phyloP scores from a whole-genome alignment of 75 land plant species.

The Picea sitchensis region DNA sequence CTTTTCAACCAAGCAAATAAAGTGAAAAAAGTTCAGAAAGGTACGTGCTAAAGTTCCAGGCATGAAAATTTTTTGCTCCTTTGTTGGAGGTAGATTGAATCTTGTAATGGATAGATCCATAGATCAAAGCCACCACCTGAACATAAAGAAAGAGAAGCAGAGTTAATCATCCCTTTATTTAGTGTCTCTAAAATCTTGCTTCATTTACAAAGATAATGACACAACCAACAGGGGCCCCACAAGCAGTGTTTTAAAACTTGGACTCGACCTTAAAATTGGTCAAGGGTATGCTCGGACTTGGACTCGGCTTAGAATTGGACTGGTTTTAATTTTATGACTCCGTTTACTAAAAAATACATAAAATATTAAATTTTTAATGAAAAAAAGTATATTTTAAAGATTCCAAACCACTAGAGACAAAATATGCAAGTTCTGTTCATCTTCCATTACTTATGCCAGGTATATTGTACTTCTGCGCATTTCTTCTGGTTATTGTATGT shows the following conservation, averaged over 20 bases:
- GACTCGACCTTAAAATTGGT: neutral
- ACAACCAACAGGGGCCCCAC: neutral
- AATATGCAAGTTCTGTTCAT: too few relatives aligned
- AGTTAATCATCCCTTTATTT: neutral
- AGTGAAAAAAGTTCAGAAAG: constrained; percentile 11
- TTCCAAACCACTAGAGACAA: too few relatives aligned
- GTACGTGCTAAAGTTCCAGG: constrained; percentile 61
- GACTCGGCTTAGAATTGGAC: neutral
- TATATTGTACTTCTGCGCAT: too few relatives aligned
- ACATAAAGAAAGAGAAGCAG: neutral
- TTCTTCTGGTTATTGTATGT: too few relatives aligned
- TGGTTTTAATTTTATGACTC: too few relatives aligned
- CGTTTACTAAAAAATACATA: too few relatives aligned
- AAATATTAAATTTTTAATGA: too few relatives aligned
- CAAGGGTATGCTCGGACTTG: neutral
- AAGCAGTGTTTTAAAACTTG: neutral
- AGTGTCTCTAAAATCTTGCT: neutral
- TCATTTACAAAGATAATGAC: neutral
- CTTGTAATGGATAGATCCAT: constrained; percentile 75
- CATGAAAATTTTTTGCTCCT: constrained; percentile 37
- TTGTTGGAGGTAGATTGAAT: constrained; percentile 29
- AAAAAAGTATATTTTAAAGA: too few relatives aligned
- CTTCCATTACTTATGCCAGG: too few relatives aligned
- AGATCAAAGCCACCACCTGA: constrained; percentile 84
- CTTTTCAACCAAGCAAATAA: neutral